Evolutionary conservation across 176 grass and related monocot genomes (phyloP).

Genomic region (Eremochloa ophiuroides): DNA sequence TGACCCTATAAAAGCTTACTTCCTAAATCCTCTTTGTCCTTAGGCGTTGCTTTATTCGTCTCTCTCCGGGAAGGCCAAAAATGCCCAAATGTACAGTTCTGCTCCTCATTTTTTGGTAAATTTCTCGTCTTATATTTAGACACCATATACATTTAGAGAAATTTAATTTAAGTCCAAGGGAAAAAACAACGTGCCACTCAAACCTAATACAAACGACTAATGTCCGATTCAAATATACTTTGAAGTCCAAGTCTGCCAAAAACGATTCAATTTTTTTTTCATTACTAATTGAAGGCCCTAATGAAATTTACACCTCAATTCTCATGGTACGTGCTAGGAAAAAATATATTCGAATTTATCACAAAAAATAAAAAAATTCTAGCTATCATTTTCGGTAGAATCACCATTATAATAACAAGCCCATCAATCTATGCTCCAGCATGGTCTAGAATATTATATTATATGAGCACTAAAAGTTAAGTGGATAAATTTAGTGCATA

Average conservation of each 20-base stretch:
- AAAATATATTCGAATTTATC: too few relatives aligned
- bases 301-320: neutral
- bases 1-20: slow-evolving; percentile 3
- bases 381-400: too few relatives aligned
- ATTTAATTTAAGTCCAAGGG: too few relatives aligned
- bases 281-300: neutral
- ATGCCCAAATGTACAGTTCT: neutral
- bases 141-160: neutral
- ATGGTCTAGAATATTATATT: too few relatives aligned
- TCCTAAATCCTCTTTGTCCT: slow-evolving; percentile 19
- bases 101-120: neutral
- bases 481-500: too few relatives aligned
- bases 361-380: too few relatives aligned
- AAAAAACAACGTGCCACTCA: too few relatives aligned
- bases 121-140: neutral
- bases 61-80: neutral
- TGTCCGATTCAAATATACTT: neutral
- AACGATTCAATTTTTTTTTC: too few relatives aligned
- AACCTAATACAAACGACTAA: too few relatives aligned
- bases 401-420: too few relatives aligned
- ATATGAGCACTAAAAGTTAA: too few relatives aligned
- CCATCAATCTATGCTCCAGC: too few relatives aligned
- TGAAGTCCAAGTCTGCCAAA: neutral
- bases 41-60: neutral
- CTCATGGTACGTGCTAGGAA: neutral